Percentiles rank a stretch among this genome's conserved stretches.
These are phyloP conservation scores for Tolypocladium album DNA, from an alignment of 2,329 filamentous ascomycete genomes.

Conservation along the genomic window DNA sequence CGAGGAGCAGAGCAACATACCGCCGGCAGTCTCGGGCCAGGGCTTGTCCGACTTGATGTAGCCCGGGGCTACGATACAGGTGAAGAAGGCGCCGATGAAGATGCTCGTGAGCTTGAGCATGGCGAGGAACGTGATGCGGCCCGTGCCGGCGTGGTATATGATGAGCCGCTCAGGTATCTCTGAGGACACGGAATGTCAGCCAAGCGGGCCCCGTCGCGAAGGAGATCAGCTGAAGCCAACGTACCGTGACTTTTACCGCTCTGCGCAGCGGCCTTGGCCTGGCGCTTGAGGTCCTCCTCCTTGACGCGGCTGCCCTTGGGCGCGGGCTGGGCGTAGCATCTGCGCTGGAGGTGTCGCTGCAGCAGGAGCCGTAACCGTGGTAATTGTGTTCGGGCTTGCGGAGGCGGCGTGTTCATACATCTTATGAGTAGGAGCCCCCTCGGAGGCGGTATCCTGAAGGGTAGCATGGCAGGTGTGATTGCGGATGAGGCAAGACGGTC, in stretches of 20 bases:
- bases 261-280: slow-evolving; percentile 13
- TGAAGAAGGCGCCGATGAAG: slow-evolving; percentile 57
- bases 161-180: slow-evolving; percentile 49
- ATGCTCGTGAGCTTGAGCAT: slow-evolving; percentile 62
- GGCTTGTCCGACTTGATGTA: slow-evolving; percentile 35
- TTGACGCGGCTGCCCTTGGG: slow-evolving; percentile 3
- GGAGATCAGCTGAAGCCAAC: background rate
- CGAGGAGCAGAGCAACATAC: slow-evolving; percentile 18
- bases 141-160: slow-evolving; percentile 66
- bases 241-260: slow-evolving; percentile 11
- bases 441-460: background rate
- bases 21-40: slow-evolving; percentile 20
- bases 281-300: slow-evolving; percentile 14
- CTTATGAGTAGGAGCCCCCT: background rate
- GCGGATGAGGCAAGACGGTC: background rate
- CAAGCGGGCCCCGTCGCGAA: background rate
- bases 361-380: slow-evolving; percentile 1
- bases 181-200: slow-evolving; percentile 9
- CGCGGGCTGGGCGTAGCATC: slow-evolving; percentile 13
- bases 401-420: background rate
- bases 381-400: background rate
- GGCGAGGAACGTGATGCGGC: slow-evolving; percentile 56
- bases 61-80: slow-evolving; percentile 49
- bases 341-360: slow-evolving; percentile 12
- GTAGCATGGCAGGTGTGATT: slow-evolving; percentile 1